These are phyloP conservation scores for Salvia sclarea DNA, from an alignment of 305 asterid species.

Conservation along the genomic window DNA sequence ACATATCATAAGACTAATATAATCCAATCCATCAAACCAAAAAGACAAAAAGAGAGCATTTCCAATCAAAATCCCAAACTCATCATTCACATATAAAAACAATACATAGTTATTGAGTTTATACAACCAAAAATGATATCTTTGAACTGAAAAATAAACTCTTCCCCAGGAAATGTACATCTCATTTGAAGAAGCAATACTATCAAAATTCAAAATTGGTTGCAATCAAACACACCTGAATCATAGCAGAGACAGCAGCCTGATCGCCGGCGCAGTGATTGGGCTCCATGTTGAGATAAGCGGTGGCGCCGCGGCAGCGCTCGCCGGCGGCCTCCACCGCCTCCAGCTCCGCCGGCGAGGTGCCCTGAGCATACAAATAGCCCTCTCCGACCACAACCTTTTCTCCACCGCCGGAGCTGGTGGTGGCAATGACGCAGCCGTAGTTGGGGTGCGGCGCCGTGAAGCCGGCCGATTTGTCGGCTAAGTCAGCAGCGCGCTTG, in stretches of 20 bases:
- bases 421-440: constrained; percentile 73
- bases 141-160: background rate
- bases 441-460: constrained; percentile 96
- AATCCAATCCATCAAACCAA: no score
- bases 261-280: constrained; percentile 70
- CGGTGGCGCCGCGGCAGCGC: constrained; percentile 75
- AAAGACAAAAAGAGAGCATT: background rate
- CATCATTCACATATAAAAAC: background rate
- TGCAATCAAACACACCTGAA: constrained; percentile 44
- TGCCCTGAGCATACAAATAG: constrained; percentile 91
- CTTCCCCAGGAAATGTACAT: constrained; percentile 11
- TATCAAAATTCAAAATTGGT: background rate
- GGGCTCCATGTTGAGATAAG: constrained; percentile 96
- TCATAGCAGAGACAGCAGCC: constrained; percentile 64
- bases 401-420: constrained; percentile 33
- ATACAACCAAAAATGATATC: background rate
- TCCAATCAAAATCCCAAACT: background rate
- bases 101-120: background rate
- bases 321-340: constrained; percentile 83
- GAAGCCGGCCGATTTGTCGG: constrained; percentile 85
- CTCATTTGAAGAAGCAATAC: constrained; percentile 3
- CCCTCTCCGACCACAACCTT: constrained; percentile 79
- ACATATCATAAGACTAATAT: no score
- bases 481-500: constrained; percentile 85
- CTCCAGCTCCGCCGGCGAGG: constrained; percentile 74